Evolutionary conservation across 2,329 filamentous ascomycete species (phyloP).

Genomic region (Diplodia mutila): DNA sequence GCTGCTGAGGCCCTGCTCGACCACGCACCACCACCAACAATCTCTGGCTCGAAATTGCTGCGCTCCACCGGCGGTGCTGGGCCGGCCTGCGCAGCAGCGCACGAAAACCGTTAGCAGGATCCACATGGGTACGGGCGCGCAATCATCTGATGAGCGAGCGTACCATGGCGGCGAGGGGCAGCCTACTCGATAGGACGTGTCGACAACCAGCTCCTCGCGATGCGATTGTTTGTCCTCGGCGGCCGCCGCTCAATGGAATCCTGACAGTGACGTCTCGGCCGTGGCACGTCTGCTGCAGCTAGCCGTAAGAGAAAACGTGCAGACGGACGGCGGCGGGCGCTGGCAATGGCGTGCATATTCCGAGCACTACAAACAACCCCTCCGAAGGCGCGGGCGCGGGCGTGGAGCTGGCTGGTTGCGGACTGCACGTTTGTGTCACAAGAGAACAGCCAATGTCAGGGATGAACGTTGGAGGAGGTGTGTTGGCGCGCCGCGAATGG

Average conservation of each 20-base stretch:
- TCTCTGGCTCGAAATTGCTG: conserved; percentile 17
- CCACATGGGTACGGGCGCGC: conserved; percentile 3
- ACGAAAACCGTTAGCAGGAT: conserved; percentile 21
- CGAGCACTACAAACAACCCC: not conserved
- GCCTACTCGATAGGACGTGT: conserved; percentile 5
- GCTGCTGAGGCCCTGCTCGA: not conserved
- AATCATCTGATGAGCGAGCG: conserved; percentile 14
- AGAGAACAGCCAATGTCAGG: conserved; percentile 22
- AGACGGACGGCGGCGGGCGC: not conserved
- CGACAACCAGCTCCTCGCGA: not conserved
- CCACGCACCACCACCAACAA: conserved; percentile 8
- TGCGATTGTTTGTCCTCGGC: conserved; percentile 16
- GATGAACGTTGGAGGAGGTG: conserved; percentile 19
- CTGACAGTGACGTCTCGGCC: conserved; percentile 60
- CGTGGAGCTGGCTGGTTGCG: conserved; percentile 3
- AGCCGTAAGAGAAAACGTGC: conserved; percentile 60
- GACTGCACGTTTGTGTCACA: conserved; percentile 9
- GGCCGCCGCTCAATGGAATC: conserved; percentile 11
- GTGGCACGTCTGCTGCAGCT: conserved; percentile 99
- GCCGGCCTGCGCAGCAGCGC: conserved; percentile 22
- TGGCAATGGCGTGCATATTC: conserved; percentile 18
- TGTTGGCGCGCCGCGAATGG: conserved; percentile 23
- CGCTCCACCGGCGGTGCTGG: conserved; percentile 20
- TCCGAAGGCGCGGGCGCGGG: not conserved
- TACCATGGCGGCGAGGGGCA: conserved; percentile 19